Evolutionary conservation across 2,329 filamentous ascomycete species (phyloP), one percentile per base, ranked within the genome.

Genomic region (Exophiala bonariae): DNA sequence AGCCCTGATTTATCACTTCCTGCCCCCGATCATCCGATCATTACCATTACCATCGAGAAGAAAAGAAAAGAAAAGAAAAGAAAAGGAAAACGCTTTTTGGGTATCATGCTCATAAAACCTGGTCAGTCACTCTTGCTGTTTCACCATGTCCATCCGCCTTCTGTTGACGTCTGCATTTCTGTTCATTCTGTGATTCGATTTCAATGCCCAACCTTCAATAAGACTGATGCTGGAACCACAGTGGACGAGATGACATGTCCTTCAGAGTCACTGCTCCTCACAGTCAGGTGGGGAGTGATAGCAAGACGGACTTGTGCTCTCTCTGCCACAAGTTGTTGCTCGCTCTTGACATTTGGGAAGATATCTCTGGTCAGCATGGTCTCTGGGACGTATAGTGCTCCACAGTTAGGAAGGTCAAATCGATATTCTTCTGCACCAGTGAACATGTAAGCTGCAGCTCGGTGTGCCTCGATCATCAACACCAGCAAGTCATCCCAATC

Each of bases 401-500:
- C 43, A 14, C 37, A 20, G 3, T 6, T 11, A 11, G 48, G 44
- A 8, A 41, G 43, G 18, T 51, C 52, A 31, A 52, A 53, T n/a
- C 47, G 44, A 42, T 52, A 57, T 30, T 57, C 52, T 20, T 54
- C 47, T 4, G 43, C 18, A 13, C 47, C 44, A 26, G 45, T 49
- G 37, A 41, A 52, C 49, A 53, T 52, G 35, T 43, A 32, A 19
- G 38, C 14, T 1, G 52, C 52, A 13, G 53, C 31, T n/a, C 43
- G 47, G 30, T 57, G 52, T 18, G 55, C 52, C 11, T 57, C 49
- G n/a, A 34, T 26, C 44, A 56, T 49, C 19, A 58, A 23, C 6
- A 19, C 38, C 20, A 41, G 31, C 38, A 58, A 23, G 35, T 56
- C 55, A 3, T 56, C 44, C 52, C 50, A 55, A 31, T 56, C 52